Percentiles rank a stretch among this genome's conserved stretches.
phyloP scores from a whole-genome alignment of 176 grass and related monocot species.

The Carex pumila region DNA sequence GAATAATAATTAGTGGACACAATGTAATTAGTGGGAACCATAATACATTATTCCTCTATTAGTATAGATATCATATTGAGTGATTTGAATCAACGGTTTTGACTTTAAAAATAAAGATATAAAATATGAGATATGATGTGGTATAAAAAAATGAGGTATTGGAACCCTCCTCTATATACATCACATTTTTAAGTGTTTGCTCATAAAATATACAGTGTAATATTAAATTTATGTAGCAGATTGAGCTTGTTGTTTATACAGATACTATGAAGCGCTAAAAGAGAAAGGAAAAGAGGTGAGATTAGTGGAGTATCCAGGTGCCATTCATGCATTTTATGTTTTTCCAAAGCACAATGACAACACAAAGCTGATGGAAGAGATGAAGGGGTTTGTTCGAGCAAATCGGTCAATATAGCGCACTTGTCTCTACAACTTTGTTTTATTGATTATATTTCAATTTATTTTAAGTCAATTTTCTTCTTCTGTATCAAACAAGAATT shows the following conservation, averaged over 20 bases:
- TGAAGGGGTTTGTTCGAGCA: constrained; percentile 5
- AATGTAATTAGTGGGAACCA: too few relatives aligned
- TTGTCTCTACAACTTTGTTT: neutral
- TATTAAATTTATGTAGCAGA: neutral
- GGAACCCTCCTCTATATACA: neutral
- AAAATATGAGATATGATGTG: too few relatives aligned
- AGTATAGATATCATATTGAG: too few relatives aligned
- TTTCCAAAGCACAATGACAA: neutral
- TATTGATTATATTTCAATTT: neutral
- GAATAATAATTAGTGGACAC: too few relatives aligned
- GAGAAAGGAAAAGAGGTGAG: neutral
- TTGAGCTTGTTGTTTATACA: neutral
- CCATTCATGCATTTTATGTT: constrained; percentile 17
- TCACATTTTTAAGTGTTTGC: neutral
- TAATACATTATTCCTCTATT: too few relatives aligned
- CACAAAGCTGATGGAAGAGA: neutral
- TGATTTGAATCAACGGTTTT: too few relatives aligned
- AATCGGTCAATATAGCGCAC: neutral
- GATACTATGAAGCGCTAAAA: constrained; percentile 16
- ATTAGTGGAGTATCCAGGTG: constrained; percentile 22
- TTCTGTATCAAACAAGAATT: neutral
- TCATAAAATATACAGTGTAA: neutral
- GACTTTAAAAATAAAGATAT: too few relatives aligned
- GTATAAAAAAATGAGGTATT: too few relatives aligned
- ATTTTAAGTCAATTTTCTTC: neutral